phyloP scores from a whole-genome alignment of 192 early-diverging fungal genomes.

The Mortierella claussenii region DNA sequence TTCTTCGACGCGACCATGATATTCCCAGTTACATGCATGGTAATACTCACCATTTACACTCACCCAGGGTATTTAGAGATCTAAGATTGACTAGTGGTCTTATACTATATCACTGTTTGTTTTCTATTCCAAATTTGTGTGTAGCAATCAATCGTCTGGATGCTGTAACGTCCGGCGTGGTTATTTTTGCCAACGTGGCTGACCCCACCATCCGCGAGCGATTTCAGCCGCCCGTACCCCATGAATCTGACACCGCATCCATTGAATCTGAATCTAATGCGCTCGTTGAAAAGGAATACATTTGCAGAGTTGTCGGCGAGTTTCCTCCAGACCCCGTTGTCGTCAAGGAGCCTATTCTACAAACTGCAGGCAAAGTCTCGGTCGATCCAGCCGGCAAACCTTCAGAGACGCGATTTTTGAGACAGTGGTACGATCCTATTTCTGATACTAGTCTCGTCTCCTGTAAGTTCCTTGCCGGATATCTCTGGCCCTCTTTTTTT shows the following conservation, averaged over 20 bases:
- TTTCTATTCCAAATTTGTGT: not conserved
- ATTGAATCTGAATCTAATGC: not conserved
- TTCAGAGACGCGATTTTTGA: conserved; percentile 35
- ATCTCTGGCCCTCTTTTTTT: not conserved
- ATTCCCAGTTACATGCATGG: conserved; percentile 49
- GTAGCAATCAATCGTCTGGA: conserved; percentile 42
- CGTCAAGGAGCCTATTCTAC: conserved; percentile 44
- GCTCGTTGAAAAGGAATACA: conserved; percentile 37
- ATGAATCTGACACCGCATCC: not conserved
- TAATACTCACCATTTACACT: not conserved
- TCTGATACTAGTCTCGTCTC: conserved; percentile 36
- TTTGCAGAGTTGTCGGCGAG: conserved; percentile 48
- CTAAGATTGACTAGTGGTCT: no score
- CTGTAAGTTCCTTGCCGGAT: conserved; percentile 16
- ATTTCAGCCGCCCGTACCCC: no score
- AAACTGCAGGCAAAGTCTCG: conserved; percentile 25
- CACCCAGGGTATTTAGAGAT: no score
- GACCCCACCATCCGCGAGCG: conserved; percentile 24
- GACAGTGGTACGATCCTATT: conserved; percentile 31
- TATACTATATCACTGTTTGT: no score
- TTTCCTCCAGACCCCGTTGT: conserved; percentile 29
- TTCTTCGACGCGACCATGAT: conserved; percentile 41
- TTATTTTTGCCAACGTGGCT: conserved; percentile 44
- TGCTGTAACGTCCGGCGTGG: conserved; percentile 43
- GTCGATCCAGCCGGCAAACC: conserved; percentile 36